phyloP scores from a whole-genome alignment of 2,329 filamentous ascomycete genomes.

The Neurospora crassa region DNA sequence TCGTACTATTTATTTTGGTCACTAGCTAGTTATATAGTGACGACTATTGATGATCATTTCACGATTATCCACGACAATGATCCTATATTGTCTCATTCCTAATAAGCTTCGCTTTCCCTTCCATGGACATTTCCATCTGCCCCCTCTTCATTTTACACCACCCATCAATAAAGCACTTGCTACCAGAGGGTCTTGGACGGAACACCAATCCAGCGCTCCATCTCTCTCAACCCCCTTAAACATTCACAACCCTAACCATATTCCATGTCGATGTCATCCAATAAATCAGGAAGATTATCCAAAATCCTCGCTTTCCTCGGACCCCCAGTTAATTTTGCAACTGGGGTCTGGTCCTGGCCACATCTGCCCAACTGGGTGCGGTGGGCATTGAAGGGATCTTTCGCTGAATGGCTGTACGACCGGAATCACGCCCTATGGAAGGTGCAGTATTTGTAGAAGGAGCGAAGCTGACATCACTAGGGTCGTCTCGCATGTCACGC shows the following conservation, averaged over 20 bases:
- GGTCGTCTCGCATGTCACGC: constrained; percentile 3
- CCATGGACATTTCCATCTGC: background rate
- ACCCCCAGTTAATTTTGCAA: background rate
- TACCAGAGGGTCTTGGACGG: background rate
- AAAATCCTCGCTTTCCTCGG: background rate
- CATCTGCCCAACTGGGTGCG: constrained; percentile 32
- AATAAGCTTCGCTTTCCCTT: background rate
- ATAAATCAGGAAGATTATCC: background rate
- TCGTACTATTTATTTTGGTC: background rate
- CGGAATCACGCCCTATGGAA: constrained; percentile 22
- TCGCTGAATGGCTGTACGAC: constrained; percentile 17
- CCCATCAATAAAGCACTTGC: background rate
- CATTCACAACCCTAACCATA: background rate
- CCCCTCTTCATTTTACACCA: background rate
- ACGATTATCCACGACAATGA: background rate
- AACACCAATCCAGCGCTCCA: background rate
- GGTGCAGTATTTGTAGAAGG: constrained; percentile 7
- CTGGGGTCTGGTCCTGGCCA: constrained; percentile 18
- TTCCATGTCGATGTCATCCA: background rate
- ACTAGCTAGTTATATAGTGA: background rate
- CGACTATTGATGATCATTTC: background rate
- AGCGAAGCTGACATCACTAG: constrained; percentile 11
- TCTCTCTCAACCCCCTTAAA: background rate
- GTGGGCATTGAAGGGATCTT: constrained; percentile 25
- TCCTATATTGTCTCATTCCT: background rate